Evolutionary conservation across 441 rosid genomes (phyloP).

Genomic region (Euphorbia schlechtendalii): DNA sequence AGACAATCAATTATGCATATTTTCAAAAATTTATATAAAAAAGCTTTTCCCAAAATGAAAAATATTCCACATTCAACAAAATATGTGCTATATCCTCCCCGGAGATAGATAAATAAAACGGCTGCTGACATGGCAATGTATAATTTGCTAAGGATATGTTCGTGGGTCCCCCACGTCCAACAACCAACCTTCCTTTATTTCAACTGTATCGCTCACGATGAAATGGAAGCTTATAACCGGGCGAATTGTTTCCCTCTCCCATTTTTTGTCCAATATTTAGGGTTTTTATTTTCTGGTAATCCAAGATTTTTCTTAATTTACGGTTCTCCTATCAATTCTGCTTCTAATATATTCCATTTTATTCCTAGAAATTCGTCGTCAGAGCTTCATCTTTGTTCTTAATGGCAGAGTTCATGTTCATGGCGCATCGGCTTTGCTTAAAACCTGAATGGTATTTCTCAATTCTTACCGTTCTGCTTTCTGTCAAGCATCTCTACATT

Average conservation of each 20-base stretch:
- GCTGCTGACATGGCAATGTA: no score
- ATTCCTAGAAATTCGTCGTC: conserved; percentile 15
- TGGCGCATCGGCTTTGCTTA: conserved; percentile 68
- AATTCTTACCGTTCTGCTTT: not conserved
- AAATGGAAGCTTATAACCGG: not conserved
- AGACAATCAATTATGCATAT: no score
- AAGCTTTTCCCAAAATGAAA: no score
- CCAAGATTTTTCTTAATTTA: not conserved
- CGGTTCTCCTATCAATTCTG: not conserved
- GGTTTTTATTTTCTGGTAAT: not conserved
- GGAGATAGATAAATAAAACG: no score
- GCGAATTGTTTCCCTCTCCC: not conserved
- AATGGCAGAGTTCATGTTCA: conserved; percentile 56
- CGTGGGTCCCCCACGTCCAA: no score
- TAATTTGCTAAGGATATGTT: no score
- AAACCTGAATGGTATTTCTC: conserved; percentile 37
- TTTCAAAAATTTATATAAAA: no score
- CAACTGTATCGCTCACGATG: not conserved
- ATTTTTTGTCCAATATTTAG: no score
- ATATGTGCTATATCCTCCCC: no score
- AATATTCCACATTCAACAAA: no score
- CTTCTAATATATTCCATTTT: not conserved
- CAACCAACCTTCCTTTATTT: no score
- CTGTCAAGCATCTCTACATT: not conserved
- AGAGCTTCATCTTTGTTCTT: conserved; percentile 38